A percentile compares a stretch with the other conserved stretches of the same genome.
Conservation (phyloP, 2,329 filamentous ascomycete genomes). For the Pyrenophora seminiperda region DNA sequence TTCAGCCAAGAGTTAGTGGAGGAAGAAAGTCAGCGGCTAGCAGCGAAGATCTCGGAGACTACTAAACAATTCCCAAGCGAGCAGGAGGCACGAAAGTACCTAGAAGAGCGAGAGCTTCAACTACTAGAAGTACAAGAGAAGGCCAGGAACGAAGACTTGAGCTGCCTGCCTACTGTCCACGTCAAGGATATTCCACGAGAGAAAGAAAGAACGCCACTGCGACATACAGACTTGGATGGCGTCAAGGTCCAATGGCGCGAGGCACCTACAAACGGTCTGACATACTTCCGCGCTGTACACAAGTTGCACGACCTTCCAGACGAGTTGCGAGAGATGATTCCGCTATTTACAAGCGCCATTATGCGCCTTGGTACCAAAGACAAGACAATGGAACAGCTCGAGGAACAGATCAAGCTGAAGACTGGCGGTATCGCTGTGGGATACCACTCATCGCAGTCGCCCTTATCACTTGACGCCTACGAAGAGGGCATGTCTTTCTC, state of each 20-base stretch:
- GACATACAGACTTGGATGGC: slow-evolving; percentile 61
- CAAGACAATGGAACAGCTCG: slow-evolving; percentile 90
- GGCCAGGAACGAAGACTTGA: slow-evolving; percentile 81
- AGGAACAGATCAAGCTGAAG: slow-evolving; percentile 94
- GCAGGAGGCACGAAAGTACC: slow-evolving; percentile 70
- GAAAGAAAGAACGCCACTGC: slow-evolving; percentile 74
- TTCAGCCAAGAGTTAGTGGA: slow-evolving; percentile 75
- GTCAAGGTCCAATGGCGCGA: slow-evolving; percentile 86
- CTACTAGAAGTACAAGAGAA: slow-evolving; percentile 83
- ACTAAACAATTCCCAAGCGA: slow-evolving; percentile 71
- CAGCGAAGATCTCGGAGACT: slow-evolving; percentile 72
- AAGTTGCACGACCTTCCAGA: slow-evolving; percentile 78
- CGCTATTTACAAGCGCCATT: slow-evolving; percentile 87
- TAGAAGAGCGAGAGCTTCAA: slow-evolving; percentile 79
- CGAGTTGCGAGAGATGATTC: slow-evolving; percentile 81
- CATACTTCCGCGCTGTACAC: slow-evolving; percentile 92
- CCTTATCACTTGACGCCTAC: slow-evolving; percentile 70
- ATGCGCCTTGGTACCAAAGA: slow-evolving; percentile 90
- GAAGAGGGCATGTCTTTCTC: slow-evolving; percentile 83
- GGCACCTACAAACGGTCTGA: slow-evolving; percentile 91
- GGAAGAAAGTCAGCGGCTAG: slow-evolving; percentile 78
- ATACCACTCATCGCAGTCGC: slow-evolving; percentile 81
- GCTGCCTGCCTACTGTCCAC: slow-evolving; percentile 84
- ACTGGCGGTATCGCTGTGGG: slow-evolving; percentile 87
- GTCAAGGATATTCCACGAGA: slow-evolving; percentile 86